Conservation (phyloP, 2,329 filamentous ascomycete genomes). For the Monosporascus sp. region DNA sequence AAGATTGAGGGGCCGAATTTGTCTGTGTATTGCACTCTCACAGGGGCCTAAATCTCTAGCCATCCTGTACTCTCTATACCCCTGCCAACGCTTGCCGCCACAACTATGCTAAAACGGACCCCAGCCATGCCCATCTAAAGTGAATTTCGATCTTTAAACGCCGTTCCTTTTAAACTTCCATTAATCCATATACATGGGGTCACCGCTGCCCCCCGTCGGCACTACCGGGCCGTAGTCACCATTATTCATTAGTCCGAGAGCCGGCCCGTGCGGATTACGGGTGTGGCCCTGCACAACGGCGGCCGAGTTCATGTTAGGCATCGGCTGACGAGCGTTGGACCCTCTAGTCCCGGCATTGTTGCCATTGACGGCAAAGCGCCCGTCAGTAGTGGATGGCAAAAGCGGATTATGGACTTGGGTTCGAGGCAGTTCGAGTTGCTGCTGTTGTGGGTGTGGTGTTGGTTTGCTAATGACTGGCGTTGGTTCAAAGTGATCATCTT, state of each 20-base stretch:
- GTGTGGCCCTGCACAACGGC: conserved; percentile 27
- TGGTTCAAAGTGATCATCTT: conserved; percentile 50
- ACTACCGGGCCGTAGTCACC: conserved; percentile 41
- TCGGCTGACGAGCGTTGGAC: conserved; percentile 38
- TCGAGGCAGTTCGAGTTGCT: conserved; percentile 39
- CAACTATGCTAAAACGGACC: no score
- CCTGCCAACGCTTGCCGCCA: no score
- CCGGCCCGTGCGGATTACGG: conserved; percentile 27
- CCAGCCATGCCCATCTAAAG: no score
- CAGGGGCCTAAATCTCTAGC: no score
- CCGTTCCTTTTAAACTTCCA: conserved; percentile 7
- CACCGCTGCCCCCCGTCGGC: conserved; percentile 39
- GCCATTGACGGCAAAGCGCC: conserved; percentile 39
- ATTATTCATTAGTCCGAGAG: conserved; percentile 15
- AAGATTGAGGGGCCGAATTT: no score
- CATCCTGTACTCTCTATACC: no score
- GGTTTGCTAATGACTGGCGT: conserved; percentile 33
- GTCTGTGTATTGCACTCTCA: no score
- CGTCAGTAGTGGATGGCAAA: conserved; percentile 22
- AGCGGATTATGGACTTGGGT: conserved; percentile 34
- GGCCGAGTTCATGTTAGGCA: conserved; percentile 41
- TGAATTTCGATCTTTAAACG: no score
- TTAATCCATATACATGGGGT: conserved; percentile 50
- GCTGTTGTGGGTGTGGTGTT: conserved; percentile 27
- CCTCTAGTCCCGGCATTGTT: conserved; percentile 27